Percentiles rank a stretch among this genome's conserved stretches.
phyloP scores from a whole-genome alignment of 2,329 filamentous ascomycete species.

The Harringtonia lauricola region DNA sequence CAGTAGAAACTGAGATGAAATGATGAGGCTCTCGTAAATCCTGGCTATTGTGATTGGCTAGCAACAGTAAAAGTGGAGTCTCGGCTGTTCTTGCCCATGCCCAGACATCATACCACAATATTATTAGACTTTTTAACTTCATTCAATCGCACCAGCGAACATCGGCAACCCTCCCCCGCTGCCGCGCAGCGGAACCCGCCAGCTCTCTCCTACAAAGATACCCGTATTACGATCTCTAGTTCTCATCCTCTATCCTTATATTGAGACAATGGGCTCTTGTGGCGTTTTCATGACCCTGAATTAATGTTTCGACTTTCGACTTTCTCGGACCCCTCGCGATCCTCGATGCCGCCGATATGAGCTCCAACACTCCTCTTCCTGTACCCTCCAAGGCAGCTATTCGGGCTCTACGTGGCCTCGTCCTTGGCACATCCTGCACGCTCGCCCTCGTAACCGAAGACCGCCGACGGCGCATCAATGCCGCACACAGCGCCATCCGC shows the following conservation, averaged over 20 bases:
- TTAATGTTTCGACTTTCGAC: no score
- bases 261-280: no score
- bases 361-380: constrained; percentile 21
- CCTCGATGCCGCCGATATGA: constrained; percentile 14
- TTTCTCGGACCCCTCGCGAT: constrained; percentile 1
- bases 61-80: no score
- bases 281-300: no score
- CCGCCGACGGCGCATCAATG: constrained; percentile 31
- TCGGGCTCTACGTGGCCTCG: constrained; percentile 30
- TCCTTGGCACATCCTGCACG: constrained; percentile 33
- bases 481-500: constrained; percentile 24
- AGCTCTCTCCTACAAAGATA: no score
- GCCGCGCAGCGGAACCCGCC: no score
- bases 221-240: no score
- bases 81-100: not conserved
- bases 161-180: no score
- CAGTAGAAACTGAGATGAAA: no score
- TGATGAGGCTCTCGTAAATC: not conserved
- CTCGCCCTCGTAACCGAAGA: constrained; percentile 32
- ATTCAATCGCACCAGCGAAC: no score
- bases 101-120: not conserved
- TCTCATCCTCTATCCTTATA: no score
- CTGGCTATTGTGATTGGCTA: not conserved
- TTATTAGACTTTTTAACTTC: not conserved
- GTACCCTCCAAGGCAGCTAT: constrained; percentile 34